Evolutionary conservation across 768 basidiomycete genomes (phyloP), one percentile per base, ranked within the genome.

Genomic region (Trametes cinnabarina): DNA sequence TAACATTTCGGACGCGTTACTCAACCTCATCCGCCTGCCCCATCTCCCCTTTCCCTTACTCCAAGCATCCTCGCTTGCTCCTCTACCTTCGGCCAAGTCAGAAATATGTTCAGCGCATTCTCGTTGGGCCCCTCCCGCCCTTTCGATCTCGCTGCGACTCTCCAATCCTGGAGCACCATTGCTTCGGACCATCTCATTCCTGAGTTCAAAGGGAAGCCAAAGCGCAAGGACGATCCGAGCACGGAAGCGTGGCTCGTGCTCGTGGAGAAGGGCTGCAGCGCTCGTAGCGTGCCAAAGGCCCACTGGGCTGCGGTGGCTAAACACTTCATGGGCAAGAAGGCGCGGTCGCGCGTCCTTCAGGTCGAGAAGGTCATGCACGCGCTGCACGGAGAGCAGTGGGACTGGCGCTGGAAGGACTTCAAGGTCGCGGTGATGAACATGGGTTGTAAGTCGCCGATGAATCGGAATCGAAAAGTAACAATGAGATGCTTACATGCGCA

Each of bases 381-480:
- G 10, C 79, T 91, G 58, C 81, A 90, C 55, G 89, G 87, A 10
- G 87, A 87, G 19, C 48, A 54, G 39, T 91, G 90, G 67, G 76
- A 81, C 42, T 92, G 90, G 90, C 85, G 80, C 57, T 92, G 90
- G 90, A 87, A 88, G 73, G 88, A 83, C 65, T 92, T 87, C 75
- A 83, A 78, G 69, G 77, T 87, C 49, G 90, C 89, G 2, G 83
- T 92, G 81, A 73, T 77, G 60, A 91, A 83, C 70, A 88, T 92
- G 87, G 86, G 87, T 32, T 91, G 90, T 91, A 65, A 71, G 90
- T 79, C 39, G 28, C 23, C n/a, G n/a, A n/a, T n/a, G n/a, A n/a
- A n/a, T n/a, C 41, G 6, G 6, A 14, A n/a, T 17, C 1, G 20
- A 20, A 15, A n/a, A 22, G 48, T 1, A 34, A 42, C 15, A 17